A percentile compares a stretch with the other conserved stretches of the same genome.
Conservation (phyloP, 768 basidiomycete genomes). For the Cystofilobasidium ferigula region DNA sequence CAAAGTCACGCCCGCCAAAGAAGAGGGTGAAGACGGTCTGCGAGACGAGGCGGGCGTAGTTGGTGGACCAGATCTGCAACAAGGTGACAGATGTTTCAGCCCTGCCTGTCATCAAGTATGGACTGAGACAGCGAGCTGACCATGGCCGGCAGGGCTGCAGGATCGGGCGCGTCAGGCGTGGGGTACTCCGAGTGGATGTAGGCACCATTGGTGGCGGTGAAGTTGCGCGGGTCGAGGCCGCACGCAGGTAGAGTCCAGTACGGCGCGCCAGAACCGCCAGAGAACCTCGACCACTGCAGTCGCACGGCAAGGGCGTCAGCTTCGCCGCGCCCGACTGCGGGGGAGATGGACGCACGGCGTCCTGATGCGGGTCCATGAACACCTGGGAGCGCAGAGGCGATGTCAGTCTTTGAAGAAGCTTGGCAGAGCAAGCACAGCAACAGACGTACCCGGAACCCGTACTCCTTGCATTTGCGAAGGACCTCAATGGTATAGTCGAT, state of each 20-base stretch:
- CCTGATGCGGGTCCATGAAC: constrained; percentile 93
- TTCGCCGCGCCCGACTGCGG: not conserved
- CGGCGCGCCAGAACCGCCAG: constrained; percentile 23
- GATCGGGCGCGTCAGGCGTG: constrained; percentile 50
- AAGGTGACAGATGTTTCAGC: not conserved
- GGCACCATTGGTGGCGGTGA: constrained; percentile 74
- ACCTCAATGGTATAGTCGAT: constrained; percentile 84
- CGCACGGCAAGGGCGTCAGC: not conserved
- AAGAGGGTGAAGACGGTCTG: constrained; percentile 91
- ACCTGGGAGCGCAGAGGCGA: constrained; percentile 33
- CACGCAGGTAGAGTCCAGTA: constrained; percentile 23
- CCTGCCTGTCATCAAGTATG: too few relatives aligned
- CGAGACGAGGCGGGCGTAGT: constrained; percentile 76
- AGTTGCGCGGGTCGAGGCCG: constrained; percentile 42
- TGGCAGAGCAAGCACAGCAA: not conserved
- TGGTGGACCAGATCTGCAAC: constrained; percentile 69
- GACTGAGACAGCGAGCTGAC: constrained; percentile 2
- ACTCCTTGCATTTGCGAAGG: constrained; percentile 78
- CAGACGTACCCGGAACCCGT: constrained; percentile 57
- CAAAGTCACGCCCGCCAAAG: constrained; percentile 79
- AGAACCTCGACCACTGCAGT: constrained; percentile 25
- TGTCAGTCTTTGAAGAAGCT: not conserved
- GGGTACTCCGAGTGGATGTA: constrained; percentile 86
- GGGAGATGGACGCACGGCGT: constrained; percentile 53
- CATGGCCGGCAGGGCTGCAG: constrained; percentile 76